Conservation (phyloP, 108 stramenopile genomes). For the Skeletonema grethae region DNA sequence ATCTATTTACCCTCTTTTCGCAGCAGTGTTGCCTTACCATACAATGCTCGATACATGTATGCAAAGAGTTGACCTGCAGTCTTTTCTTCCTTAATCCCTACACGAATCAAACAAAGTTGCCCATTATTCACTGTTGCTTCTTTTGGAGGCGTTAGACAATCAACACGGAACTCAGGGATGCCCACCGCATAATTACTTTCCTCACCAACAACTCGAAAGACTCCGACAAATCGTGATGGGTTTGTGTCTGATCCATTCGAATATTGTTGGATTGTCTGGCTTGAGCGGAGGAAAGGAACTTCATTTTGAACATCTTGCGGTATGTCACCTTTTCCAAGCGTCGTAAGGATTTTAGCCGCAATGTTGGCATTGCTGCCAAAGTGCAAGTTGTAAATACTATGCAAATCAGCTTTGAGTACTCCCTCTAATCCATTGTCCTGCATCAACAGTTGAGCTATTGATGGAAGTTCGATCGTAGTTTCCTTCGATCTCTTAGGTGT, state of each 20-base stretch:
- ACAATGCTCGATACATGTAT: conserved; percentile 37
- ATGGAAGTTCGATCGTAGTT: conserved; percentile 30
- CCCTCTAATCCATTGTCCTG: conserved; percentile 27
- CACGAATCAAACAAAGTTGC: conserved; percentile 22
- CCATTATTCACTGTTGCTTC: conserved; percentile 33
- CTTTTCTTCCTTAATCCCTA: conserved; percentile 26
- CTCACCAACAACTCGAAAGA: conserved; percentile 6
- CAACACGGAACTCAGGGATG: conserved; percentile 35
- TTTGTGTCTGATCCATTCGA: conserved; percentile 8
- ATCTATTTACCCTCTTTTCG: too few relatives aligned
- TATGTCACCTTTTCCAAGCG: conserved; percentile 22
- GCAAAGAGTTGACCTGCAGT: conserved; percentile 37
- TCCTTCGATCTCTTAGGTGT: neutral
- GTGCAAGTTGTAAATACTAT: conserved; percentile 31
- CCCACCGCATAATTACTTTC: conserved; percentile 25
- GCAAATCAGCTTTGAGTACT: conserved; percentile 32
- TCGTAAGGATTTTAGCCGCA: conserved; percentile 38
- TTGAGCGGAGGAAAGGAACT: conserved; percentile 25
- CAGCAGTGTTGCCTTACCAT: too few relatives aligned
- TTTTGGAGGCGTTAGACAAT: conserved; percentile 17
- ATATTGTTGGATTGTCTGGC: neutral
- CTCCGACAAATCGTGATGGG: conserved; percentile 30
- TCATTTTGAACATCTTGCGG: conserved; percentile 20
- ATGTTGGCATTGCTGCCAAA: conserved; percentile 37
- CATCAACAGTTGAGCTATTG: conserved; percentile 20